Evolutionary conservation across 2,329 filamentous ascomycete genomes (phyloP).

Genomic region (Elsinoe ampelina): DNA sequence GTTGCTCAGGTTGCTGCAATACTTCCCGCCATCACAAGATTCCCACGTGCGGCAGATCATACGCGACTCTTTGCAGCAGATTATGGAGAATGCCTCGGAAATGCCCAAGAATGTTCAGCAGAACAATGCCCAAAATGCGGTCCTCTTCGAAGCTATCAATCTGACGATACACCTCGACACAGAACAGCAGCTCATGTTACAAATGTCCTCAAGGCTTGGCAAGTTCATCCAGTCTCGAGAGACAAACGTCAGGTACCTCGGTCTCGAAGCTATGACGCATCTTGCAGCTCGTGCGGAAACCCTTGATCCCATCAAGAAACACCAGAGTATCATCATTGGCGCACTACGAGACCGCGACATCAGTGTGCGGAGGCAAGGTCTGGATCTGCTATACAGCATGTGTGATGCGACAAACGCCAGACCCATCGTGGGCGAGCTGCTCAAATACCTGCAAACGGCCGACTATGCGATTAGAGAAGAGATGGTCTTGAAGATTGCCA

Average conservation of each 20-base stretch:
- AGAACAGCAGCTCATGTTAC: conserved; percentile 88
- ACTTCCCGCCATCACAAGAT: conserved; percentile 93
- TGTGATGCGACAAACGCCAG: conserved; percentile 93
- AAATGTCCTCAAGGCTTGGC: conserved; percentile 82
- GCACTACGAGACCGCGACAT: conserved; percentile 94
- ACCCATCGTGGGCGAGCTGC: conserved; percentile 82
- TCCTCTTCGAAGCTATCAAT: conserved; percentile 97
- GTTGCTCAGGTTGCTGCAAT: conserved; percentile 80
- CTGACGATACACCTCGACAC: conserved; percentile 96
- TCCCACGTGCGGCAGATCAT: conserved; percentile 86
- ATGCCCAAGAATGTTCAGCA: conserved; percentile 97
- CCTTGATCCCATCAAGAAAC: conserved; percentile 93
- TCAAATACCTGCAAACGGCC: conserved; percentile 90
- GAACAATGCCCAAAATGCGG: conserved; percentile 97
- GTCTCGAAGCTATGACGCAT: conserved; percentile 96
- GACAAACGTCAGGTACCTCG: conserved; percentile 93
- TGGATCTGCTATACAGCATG: conserved; percentile 98
- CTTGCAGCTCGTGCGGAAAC: conserved; percentile 88
- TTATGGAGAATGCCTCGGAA: conserved; percentile 84
- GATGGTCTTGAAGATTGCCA: conserved; percentile 98
- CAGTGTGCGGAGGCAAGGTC: conserved; percentile 87
- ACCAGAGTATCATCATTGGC: conserved; percentile 90
- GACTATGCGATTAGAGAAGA: conserved; percentile 98
- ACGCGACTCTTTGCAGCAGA: conserved; percentile 80
- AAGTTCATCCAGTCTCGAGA: conserved; percentile 96